Base-by-base conservation (phyloP, 2,329 filamentous ascomycete genomes). In the Exophiala oligosperma region DNA sequence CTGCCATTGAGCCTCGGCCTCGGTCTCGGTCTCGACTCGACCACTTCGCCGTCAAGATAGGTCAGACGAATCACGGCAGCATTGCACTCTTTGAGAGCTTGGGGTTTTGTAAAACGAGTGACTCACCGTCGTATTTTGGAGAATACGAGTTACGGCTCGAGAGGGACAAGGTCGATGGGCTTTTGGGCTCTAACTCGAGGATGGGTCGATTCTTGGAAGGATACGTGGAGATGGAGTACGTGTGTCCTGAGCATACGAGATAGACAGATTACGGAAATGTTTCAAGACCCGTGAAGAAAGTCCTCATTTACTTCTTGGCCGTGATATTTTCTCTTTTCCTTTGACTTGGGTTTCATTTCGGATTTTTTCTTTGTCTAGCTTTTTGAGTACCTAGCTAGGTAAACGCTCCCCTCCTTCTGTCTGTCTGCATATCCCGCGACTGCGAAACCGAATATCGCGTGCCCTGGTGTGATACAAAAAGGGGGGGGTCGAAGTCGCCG, bases 61-160 rank as follows among this genome's bases (percentile, higher is more conserved):
- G 81, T 2, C 70, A 80, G 58, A 72, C 70, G 8, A 89, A 90
- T 72, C 61, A 56, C 29, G 72, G 76, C 23, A 88, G 85, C 68
- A 73, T 88, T 54, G 71, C 69, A 7, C 69, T 90, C 17, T 90
- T 90, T 71, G 81, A 86, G 65, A 78, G 78, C 32, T 62, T 85
- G 9, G 82, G 82, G 0, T 89, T 89, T 69, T 64, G 67, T 54
- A 81, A 77, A 68, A 73, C 78, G 7, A 69, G 69, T 0, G 76
- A 76, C 24, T 73, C 74, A 54, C 75, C 81, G 26, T 89, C 86
- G 71, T 88, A 84, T 71, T 90, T 90, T 76, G 85, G 85, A 0
- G 87, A 90, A 71, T 74, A 86, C 60, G 87, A 90, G 72, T 67
- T 89, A 65, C 71, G 80, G 54, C 44, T 60, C 24, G 61, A 17